Evolutionary conservation across 2,329 filamentous ascomycete genomes (phyloP), one percentile per base, ranked within the genome.

Genomic region (Diaporthe sp.): DNA sequence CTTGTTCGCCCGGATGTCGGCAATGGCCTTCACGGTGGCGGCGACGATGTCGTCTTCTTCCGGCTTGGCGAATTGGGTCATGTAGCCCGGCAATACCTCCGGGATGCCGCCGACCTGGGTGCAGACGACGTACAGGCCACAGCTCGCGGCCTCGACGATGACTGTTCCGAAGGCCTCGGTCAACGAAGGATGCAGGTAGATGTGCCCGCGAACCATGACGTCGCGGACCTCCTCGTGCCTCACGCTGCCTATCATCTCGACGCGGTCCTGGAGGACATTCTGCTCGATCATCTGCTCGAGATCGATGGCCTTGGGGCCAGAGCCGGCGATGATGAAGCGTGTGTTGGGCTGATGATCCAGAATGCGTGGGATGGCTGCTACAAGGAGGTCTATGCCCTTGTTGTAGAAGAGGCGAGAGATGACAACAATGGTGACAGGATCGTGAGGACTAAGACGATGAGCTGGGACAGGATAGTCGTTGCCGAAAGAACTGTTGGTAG

Each of bases 401-500:
- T 99, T 99, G 84, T 98, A 98, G 84, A 98, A 99, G 1, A 99
- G 91, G 27, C 97, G 94, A 12, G 96, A 98, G 76, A 99, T 97
- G 27, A 99, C 96, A 2, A 99, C 95, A 74, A 99, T 98, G 10
- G 95, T 98, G 79, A 99, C 96, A 15, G 92, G 93, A 79, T 98
- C 96, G 77, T 94, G 89, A 0, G 95, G 94, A 0, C 94, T 94
- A 3, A 97, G 89, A 9, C 91, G 91, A 71, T 92, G 92, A 4
- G 92, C 91, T 0, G 92, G 88, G 25, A 75, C 74, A 13, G 89
- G 85, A 39, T 47, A 73, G 8, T 86, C 84, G 78, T 83, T 85
- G 58, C 81, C 80, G 74, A 88, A 87, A 27, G 75, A 80, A 78
- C 51, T 82, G 77, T 39, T 81, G 13, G 53, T 39, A 27, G 70